A percentile compares a stretch with the other conserved stretches of the same genome.
These are phyloP conservation scores for Dictyostelium capitatum DNA, from an alignment of 78 protist genomes.

Conservation along the genomic window DNA sequence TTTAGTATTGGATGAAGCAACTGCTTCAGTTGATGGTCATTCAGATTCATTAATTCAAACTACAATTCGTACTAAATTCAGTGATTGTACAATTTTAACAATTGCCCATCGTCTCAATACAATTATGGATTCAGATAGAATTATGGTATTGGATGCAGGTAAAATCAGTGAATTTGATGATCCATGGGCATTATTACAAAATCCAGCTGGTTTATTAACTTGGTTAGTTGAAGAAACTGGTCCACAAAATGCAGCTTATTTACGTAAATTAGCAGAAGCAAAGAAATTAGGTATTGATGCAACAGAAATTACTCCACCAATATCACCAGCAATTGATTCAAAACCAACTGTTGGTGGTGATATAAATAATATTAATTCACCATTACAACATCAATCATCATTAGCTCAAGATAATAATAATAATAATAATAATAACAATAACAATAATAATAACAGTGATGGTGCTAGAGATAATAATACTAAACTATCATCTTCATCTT, in stretches of 20 bases:
- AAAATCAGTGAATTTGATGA: conserved; percentile 73
- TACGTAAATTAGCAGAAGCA: conserved; percentile 31
- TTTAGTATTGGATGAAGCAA: conserved; percentile 95
- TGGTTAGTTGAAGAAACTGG: conserved; percentile 84
- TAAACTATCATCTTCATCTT: too few relatives aligned
- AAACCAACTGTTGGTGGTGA: neutral
- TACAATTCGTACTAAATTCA: conserved; percentile 79
- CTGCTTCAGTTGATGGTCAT: conserved; percentile 91
- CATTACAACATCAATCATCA: conserved; percentile 3
- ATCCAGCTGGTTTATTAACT: conserved; percentile 50
- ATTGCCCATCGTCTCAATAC: conserved; percentile 97
- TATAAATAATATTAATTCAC: conserved; percentile 14
- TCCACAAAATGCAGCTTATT: conserved; percentile 29
- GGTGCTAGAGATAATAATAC: neutral
- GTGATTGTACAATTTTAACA: conserved; percentile 81
- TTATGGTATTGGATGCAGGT: conserved; percentile 85
- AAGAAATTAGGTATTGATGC: conserved; percentile 1
- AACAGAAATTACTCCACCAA: neutral
- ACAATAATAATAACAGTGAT: neutral
- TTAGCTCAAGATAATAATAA: neutral
- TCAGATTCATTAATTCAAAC: conserved; percentile 92
- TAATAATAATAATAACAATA: neutral
- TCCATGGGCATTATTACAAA: conserved; percentile 56
- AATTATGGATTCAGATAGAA: conserved; percentile 90
- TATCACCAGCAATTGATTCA: neutral